These are phyloP conservation scores for Phialophora verrucosa DNA, from an alignment of 2,329 filamentous ascomycete genomes.

Conservation along the genomic window DNA sequence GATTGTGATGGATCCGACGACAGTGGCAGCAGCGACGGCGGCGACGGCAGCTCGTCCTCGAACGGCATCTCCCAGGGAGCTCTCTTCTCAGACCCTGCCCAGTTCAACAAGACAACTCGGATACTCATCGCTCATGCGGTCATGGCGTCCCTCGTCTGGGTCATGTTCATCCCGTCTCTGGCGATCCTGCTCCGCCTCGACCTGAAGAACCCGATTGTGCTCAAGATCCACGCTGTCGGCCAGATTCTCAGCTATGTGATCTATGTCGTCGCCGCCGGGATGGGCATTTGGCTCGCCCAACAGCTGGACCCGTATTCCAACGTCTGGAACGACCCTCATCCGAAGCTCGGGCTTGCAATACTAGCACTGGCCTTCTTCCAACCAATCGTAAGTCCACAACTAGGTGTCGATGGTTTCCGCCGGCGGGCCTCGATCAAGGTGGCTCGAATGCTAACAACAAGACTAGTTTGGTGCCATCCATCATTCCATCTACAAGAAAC, in stretches of 20 bases:
- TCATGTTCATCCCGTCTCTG: constrained; percentile 40
- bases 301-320: constrained; percentile 34
- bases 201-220: constrained; percentile 34
- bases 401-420: not conserved
- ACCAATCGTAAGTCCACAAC: constrained; percentile 35
- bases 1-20: constrained; percentile 21
- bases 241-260: constrained; percentile 42
- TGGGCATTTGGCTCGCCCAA: constrained; percentile 42
- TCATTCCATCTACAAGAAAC: constrained; percentile 40
- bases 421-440: not conserved
- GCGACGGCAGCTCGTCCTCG: constrained; percentile 11
- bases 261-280: constrained; percentile 42
- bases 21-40: constrained; percentile 14
- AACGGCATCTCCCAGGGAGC: constrained; percentile 10
- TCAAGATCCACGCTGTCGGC: constrained; percentile 40
- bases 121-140: constrained; percentile 41
- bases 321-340: constrained; percentile 41
- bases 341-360: constrained; percentile 42
- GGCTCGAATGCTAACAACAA: not conserved
- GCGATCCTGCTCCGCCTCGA: constrained; percentile 40
- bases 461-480: constrained; percentile 40
- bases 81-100: constrained; percentile 21
- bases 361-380: constrained; percentile 42
- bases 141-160: constrained; percentile 42
- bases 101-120: constrained; percentile 25